Conservation (phyloP, 2,329 filamentous ascomycete species). For the Penicillium fuscoglaucum region DNA sequence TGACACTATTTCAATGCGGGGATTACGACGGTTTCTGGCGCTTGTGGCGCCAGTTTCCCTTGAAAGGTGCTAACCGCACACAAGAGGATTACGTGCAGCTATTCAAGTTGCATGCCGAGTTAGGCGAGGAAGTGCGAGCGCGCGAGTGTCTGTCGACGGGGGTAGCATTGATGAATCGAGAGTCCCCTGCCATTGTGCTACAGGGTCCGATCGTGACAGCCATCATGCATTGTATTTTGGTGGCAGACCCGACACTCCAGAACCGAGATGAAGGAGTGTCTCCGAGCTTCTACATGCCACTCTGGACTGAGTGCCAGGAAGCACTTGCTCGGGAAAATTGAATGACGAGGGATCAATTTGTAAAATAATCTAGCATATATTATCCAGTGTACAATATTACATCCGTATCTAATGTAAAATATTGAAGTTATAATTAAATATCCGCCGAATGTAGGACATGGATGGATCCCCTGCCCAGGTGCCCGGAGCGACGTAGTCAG, state of each 20-base stretch:
- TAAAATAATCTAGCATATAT: conserved; percentile 17
- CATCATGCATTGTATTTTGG: conserved; percentile 56
- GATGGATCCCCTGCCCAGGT: neutral
- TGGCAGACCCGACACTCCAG: conserved; percentile 56
- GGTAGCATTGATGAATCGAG: conserved; percentile 60
- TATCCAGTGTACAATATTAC: conserved; percentile 10
- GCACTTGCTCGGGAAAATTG: conserved; percentile 10
- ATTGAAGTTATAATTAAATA: neutral
- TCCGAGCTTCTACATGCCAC: conserved; percentile 17
- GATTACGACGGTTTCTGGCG: conserved; percentile 63
- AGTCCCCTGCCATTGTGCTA: conserved; percentile 53
- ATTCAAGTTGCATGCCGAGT: conserved; percentile 52
- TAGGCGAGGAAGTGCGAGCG: conserved; percentile 47
- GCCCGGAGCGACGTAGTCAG: conserved; percentile 4
- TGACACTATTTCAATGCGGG: conserved; percentile 39
- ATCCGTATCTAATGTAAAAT: neutral
- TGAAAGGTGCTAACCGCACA: conserved; percentile 52
- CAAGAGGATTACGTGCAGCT: conserved; percentile 57
- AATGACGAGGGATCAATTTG: conserved; percentile 1
- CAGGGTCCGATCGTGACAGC: conserved; percentile 48
- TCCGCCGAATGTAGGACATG: neutral
- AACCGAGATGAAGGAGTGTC: conserved; percentile 23
- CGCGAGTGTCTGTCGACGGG: conserved; percentile 53
- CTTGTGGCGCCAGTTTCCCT: conserved; percentile 57
- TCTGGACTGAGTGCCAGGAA: conserved; percentile 29